phyloP scores from a whole-genome alignment of 441 rosid genomes.

The Daphne laureola region DNA sequence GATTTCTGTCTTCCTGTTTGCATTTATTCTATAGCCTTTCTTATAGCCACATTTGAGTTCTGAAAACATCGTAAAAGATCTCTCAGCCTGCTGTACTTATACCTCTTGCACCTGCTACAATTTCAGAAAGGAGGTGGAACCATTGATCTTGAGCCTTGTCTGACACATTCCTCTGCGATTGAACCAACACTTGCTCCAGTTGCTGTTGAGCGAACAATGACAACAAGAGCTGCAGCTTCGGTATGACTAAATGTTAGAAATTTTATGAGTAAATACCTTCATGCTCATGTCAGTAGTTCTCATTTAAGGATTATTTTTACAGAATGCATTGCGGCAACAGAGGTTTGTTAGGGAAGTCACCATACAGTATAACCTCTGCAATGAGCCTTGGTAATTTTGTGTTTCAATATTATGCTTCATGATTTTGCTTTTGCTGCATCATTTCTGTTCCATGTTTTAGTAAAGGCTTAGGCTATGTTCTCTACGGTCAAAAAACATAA shows the following conservation, averaged over 20 bases:
- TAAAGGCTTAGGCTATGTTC: too few species aligned
- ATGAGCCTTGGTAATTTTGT: conserved; percentile 82
- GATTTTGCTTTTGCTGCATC: too few species aligned
- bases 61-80: too few species aligned
- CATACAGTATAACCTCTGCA: conserved; percentile 96
- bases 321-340: conserved; percentile 98
- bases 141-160: conserved; percentile 93
- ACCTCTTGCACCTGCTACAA: not conserved
- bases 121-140: conserved; percentile 95
- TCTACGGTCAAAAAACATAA: too few species aligned
- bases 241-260: conserved; percentile 28
- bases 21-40: not conserved
- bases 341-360: conserved; percentile 97
- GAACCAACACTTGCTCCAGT: conserved; percentile 99
- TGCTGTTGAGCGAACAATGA: conserved; percentile 97
- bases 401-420: too few species aligned
- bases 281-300: conserved; percentile 6
- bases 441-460: too few species aligned
- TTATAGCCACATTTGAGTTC: too few species aligned
- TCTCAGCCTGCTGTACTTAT: not conserved
- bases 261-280: too few species aligned
- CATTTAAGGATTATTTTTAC: conserved; percentile 18
- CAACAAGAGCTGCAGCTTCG: conserved; percentile 99
- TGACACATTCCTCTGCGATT: conserved; percentile 84
- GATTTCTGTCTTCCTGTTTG: not conserved